phyloP scores from a whole-genome alignment of 352 stramenopile genomes.

The Blastocystis sp. region DNA sequence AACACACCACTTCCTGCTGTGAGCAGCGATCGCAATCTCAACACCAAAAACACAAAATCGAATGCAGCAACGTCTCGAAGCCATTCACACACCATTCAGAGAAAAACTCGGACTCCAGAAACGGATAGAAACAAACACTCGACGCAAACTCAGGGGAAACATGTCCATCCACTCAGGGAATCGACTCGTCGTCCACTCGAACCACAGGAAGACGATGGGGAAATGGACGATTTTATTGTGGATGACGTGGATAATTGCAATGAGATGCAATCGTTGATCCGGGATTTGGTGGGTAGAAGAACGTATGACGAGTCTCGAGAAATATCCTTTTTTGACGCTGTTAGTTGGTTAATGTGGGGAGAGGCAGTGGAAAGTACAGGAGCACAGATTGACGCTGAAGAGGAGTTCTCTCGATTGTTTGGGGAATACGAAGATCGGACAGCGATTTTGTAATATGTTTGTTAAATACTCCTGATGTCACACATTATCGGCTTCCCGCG shows the following conservation, averaged over 20 bases:
- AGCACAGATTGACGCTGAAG: background rate
- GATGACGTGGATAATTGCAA: conserved; percentile 14
- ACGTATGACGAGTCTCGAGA: background rate
- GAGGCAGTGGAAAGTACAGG: background rate
- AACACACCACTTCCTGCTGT: too few relatives aligned
- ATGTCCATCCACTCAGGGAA: background rate
- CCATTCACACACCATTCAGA: too few relatives aligned
- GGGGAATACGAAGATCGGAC: background rate
- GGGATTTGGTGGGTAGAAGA: background rate
- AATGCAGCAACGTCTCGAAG: too few relatives aligned
- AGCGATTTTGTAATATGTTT: background rate
- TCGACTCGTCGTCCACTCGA: background rate
- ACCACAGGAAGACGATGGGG: background rate
- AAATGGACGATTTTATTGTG: background rate
- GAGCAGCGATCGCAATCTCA: too few relatives aligned
- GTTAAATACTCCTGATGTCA: too few relatives aligned
- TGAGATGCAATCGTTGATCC: background rate
- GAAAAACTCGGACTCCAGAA: too few relatives aligned
- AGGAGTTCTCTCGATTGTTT: background rate
- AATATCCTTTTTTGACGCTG: background rate
- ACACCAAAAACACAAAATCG: too few relatives aligned
- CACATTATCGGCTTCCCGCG: too few relatives aligned
- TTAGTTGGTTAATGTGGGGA: background rate
- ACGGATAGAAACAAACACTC: too few relatives aligned
- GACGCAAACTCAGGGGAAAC: too few relatives aligned